Evolutionary conservation across 371 early-diverging fungal genomes (phyloP).

Genomic region (Rhizomucor miehei): DNA sequence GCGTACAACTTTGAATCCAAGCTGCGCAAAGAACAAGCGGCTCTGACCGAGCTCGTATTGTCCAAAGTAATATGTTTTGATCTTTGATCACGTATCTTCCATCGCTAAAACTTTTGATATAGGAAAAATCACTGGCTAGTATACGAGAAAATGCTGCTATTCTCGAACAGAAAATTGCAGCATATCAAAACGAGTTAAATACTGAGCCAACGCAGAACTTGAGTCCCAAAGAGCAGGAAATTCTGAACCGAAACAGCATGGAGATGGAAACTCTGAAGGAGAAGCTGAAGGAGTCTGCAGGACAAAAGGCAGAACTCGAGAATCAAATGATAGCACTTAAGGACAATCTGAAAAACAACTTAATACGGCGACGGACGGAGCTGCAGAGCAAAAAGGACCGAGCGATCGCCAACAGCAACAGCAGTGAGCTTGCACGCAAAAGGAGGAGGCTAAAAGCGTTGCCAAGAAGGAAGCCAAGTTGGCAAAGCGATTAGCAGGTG

Average conservation of each 20-base stretch:
- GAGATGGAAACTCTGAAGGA: conserved; percentile 57
- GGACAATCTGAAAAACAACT: conserved; percentile 64
- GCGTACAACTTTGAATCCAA: conserved; percentile 47
- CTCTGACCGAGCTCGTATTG: conserved; percentile 41
- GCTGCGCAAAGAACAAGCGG: conserved; percentile 53
- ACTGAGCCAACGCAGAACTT: conserved; percentile 54
- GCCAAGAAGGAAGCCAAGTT: conserved; percentile 33
- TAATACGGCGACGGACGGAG: conserved; percentile 60
- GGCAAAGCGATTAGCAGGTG: conserved; percentile 28
- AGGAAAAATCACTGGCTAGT: conserved; percentile 39
- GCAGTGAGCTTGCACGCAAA: conserved; percentile 34
- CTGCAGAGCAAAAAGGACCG: conserved; percentile 54
- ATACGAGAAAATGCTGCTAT: conserved; percentile 34
- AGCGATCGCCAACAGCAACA: conserved; percentile 26
- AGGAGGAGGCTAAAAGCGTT: conserved; percentile 52
- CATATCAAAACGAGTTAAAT: conserved; percentile 56
- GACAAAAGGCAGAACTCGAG: conserved; percentile 48
- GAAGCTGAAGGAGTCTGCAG: conserved; percentile 37
- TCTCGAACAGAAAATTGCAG: conserved; percentile 55
- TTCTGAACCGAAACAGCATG: conserved; percentile 44
- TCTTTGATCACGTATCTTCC: background rate
- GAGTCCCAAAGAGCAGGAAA: conserved; percentile 51
- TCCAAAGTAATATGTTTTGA: conserved; percentile 34
- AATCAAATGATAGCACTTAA: conserved; percentile 67
- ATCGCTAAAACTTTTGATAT: background rate